phyloP scores from a whole-genome alignment of 495 filamentous ascomycete genomes.

The Penicillium goetzii region DNA sequence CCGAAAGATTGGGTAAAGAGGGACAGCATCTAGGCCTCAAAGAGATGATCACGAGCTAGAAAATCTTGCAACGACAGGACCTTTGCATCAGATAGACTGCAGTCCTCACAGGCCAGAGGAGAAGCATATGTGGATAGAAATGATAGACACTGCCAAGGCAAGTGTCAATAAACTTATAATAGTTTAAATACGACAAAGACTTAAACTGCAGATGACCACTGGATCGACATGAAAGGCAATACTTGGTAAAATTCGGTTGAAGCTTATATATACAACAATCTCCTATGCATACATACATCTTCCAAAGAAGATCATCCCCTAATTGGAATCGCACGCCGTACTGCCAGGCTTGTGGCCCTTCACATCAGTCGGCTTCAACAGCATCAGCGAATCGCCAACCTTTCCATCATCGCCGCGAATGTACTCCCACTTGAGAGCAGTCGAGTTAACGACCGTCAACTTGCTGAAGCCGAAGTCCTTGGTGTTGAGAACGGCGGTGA shows the following conservation, averaged over 20 bases:
- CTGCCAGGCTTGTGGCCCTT: background rate
- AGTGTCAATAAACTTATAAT: background rate
- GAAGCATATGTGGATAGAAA: background rate
- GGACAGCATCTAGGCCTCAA: background rate
- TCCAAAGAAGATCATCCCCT: background rate
- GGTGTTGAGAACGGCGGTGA: conserved; percentile 53
- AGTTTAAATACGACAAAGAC: background rate
- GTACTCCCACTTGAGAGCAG: conserved; percentile 48
- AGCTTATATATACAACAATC: background rate
- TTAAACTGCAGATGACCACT: background rate
- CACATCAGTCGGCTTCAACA: conserved; percentile 20
- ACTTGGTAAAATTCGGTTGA: background rate
- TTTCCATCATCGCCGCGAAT: conserved; percentile 48
- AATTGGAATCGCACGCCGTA: background rate
- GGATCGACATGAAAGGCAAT: background rate
- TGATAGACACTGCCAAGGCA: background rate
- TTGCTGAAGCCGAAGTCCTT: conserved; percentile 54
- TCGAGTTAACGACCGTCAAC: conserved; percentile 49
- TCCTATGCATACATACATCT: background rate
- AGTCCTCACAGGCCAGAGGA: background rate
- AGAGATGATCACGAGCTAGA: background rate
- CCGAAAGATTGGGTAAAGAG: background rate
- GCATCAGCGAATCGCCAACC: conserved; percentile 45
- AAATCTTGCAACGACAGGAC: background rate
- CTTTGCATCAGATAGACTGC: background rate